A percentile compares a stretch with the other conserved stretches of the same genome.
These are phyloP conservation scores for Gastrolobium bilobum DNA, from an alignment of 306 rosid species.

Conservation along the genomic window DNA sequence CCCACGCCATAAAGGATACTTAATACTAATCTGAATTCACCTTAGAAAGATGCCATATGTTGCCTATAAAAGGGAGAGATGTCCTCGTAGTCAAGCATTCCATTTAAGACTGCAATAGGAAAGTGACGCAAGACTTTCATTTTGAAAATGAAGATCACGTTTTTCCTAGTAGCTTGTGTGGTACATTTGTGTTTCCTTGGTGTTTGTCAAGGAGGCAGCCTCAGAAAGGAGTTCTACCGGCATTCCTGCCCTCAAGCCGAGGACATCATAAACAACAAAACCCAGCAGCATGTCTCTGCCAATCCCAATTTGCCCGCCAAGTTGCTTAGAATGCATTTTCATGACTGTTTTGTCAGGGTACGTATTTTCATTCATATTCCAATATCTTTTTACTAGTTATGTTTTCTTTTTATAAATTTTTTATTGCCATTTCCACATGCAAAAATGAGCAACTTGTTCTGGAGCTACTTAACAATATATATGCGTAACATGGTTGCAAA, in stretches of 20 bases:
- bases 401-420: not conserved
- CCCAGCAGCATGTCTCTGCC: slow-evolving; percentile 46
- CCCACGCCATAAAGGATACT: not conserved
- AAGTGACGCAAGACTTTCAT: not conserved
- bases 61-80: slow-evolving; percentile 47
- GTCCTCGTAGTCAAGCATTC: slow-evolving; percentile 23
- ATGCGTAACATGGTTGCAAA: slow-evolving; percentile 28
- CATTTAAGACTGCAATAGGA: not conserved
- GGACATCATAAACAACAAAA: slow-evolving; percentile 48
- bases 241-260: slow-evolving; percentile 60
- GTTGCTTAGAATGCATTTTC: slow-evolving; percentile 71
- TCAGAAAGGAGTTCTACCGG: slow-evolving; percentile 55
- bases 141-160: slow-evolving; percentile 47
- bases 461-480: not conserved
- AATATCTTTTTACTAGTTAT: not conserved
- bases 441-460: slow-evolving; percentile 11
- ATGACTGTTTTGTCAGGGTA: slow-evolving; percentile 75
- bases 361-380: not conserved
- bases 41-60: not conserved
- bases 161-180: slow-evolving; percentile 40
- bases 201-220: slow-evolving; percentile 56
- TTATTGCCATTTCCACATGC: slow-evolving; percentile 35
- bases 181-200: slow-evolving; percentile 44
- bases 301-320: slow-evolving; percentile 62
- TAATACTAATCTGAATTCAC: slow-evolving; percentile 1